Conservation (phyloP, 2,329 filamentous ascomycete species). For the Chlorencoelia australis region DNA sequence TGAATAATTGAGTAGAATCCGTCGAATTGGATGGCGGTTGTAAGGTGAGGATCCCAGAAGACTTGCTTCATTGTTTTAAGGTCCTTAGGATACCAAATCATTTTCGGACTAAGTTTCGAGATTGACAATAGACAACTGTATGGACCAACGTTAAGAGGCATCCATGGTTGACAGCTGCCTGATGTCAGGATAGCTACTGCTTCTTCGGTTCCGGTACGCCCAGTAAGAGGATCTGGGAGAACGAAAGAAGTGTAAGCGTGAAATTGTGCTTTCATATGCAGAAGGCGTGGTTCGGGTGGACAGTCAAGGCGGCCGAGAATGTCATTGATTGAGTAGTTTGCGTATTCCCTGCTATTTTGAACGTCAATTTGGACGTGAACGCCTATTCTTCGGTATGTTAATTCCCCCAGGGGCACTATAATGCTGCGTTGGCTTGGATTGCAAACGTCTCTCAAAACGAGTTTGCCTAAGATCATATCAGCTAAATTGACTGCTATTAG, state of each 20-base stretch:
- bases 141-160: slow-evolving; percentile 6
- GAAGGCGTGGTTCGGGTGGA: slow-evolving; percentile 41
- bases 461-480: too few relatives aligned
- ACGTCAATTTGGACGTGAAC: slow-evolving; percentile 36
- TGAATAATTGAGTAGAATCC: slow-evolving; percentile 10
- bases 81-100: slow-evolving; percentile 35
- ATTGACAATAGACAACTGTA: slow-evolving; percentile 8
- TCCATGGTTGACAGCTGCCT: slow-evolving; percentile 31
- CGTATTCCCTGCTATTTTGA: slow-evolving; percentile 31
- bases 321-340: slow-evolving; percentile 42
- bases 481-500: too few relatives aligned
- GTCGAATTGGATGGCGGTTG: slow-evolving; percentile 33
- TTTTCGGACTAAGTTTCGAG: slow-evolving; percentile 22
- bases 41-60: slow-evolving; percentile 32
- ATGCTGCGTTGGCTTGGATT: slow-evolving; percentile 38
- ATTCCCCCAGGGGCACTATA: slow-evolving; percentile 40
- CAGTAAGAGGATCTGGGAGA: slow-evolving; percentile 47
- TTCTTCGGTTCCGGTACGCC: slow-evolving; percentile 51
- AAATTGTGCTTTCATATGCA: slow-evolving; percentile 46
- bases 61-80: slow-evolving; percentile 34
- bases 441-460: slow-evolving; percentile 39
- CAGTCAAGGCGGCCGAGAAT: slow-evolving; percentile 47
- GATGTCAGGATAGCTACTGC: slow-evolving; percentile 40
- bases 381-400: slow-evolving; percentile 24
- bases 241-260: slow-evolving; percentile 52